Conservation (phyloP, 495 filamentous ascomycete species). For the Acidomyces sp. region DNA sequence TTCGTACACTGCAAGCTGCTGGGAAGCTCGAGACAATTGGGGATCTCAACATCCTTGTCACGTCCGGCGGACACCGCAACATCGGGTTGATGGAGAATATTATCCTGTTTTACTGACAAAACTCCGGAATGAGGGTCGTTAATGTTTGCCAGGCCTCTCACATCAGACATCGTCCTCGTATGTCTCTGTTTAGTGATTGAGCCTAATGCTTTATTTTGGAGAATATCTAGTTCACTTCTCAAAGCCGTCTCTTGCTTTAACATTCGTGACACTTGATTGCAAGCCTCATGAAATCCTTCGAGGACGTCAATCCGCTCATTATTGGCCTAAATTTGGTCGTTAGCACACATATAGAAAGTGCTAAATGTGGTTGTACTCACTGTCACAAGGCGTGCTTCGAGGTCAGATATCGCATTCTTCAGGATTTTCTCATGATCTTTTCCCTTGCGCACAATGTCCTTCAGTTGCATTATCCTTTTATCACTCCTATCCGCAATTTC, state of each 20-base stretch:
- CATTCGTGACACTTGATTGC: conserved; percentile 5
- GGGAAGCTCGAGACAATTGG: too few relatives aligned
- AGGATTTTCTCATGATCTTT: conserved; percentile 13
- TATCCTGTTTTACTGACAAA: too few relatives aligned
- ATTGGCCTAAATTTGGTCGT: too few relatives aligned
- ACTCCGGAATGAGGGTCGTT: conserved; percentile 4
- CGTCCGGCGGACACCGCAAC: too few relatives aligned
- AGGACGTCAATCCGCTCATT: conserved; percentile 17
- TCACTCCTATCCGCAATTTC: conserved; percentile 6
- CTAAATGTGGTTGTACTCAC: too few relatives aligned
- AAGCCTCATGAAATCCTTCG: conserved; percentile 17
- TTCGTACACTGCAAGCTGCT: too few relatives aligned
- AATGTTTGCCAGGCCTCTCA: not conserved
- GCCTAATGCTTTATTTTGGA: conserved; percentile 3
- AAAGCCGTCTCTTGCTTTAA: not conserved
- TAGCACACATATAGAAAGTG: too few relatives aligned
- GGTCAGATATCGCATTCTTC: conserved; percentile 8
- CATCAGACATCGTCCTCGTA: conserved; percentile 3
- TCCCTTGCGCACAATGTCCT: conserved; percentile 11
- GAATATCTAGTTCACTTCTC: conserved; percentile 4
- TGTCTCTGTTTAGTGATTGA: conserved; percentile 1
- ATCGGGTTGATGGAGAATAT: too few relatives aligned
- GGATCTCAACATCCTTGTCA: too few relatives aligned
- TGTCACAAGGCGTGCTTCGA: conserved; percentile 14
- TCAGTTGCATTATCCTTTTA: conserved; percentile 9